Evolutionary conservation across 2,329 filamentous ascomycete species (phyloP), one percentile per base, ranked within the genome.

Genomic region (Tolypocladium pustulatum): DNA sequence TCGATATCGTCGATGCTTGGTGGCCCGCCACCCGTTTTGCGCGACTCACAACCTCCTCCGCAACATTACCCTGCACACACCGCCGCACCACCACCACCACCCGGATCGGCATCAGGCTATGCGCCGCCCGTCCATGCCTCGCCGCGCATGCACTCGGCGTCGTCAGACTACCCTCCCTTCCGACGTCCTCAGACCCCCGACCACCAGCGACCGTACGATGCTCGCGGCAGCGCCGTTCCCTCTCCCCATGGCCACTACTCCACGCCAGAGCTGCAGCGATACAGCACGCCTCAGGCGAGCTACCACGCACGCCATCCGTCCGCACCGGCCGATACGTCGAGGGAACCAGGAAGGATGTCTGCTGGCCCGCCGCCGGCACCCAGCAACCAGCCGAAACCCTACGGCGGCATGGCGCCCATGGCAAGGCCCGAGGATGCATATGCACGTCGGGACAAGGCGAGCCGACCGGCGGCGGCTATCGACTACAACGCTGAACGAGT

Each of bases 181-280:
- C 80, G 86, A 61, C 79, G 87, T 61, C 88, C 88, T 2, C 85
- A 89, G 59, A 91, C 88, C 0, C 88, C 88, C n/a, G 88, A 91
- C 52, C 84, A 86, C 61, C 76, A 80, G 54, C 79, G 82, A 65
- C 74, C 75, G 58, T 83, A 84, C 73, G 77, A 77, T 61, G 74
- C 72, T 43, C 73, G 80, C 65, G 74, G 73, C 30, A 72, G 73
- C 61, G 67, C 74, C 3, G 76, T 75, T 20, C 76, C 75, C 5
- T 82, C 81, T 17, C 80, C 80, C 7, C 74, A 79, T 64, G 74
- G 73, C 57, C 70, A 76, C 43, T 82, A 81, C 62, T 75, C 82
- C 3, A 85, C 83, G 0, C 83, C 82, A 32, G 84, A 85, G 63
- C 68, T 81, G 22, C 78, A 80, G 61, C 78, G 82, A 60, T 87